A percentile compares a stretch with the other conserved stretches of the same genome.
Conservation (phyloP, 1,139 yeast species). For the Lipomyces yarrowii region DNA sequence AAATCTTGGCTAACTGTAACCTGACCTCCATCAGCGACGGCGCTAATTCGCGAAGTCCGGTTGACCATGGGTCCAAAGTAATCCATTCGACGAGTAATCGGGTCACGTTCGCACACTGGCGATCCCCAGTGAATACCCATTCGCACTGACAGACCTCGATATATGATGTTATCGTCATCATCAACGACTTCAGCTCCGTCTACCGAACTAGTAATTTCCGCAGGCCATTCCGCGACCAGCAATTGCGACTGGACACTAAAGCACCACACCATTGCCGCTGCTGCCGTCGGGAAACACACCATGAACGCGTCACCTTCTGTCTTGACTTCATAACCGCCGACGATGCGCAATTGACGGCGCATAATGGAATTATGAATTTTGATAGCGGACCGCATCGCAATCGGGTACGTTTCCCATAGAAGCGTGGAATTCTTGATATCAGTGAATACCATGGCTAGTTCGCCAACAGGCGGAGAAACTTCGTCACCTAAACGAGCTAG, state of each 20-base stretch:
- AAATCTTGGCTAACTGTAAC: conserved; percentile 20
- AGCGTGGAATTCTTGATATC: conserved; percentile 94
- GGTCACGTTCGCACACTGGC: conserved; percentile 94
- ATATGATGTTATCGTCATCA: conserved; percentile 59
- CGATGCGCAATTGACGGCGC: conserved; percentile 89
- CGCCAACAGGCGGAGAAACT: conserved; percentile 93
- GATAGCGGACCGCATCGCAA: conserved; percentile 95
- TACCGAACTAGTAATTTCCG: conserved; percentile 80
- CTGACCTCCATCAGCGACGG: conserved; percentile 80
- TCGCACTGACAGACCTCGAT: conserved; percentile 88
- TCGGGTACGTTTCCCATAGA: conserved; percentile 90
- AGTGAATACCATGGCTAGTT: conserved; percentile 91
- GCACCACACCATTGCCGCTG: conserved; percentile 92
- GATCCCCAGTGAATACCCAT: conserved; percentile 99
- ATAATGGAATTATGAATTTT: conserved; percentile 89
- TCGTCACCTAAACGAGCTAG: conserved; percentile 81
- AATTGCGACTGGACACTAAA: conserved; percentile 87
- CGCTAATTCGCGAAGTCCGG: conserved; percentile 88
- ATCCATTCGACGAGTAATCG: conserved; percentile 96
- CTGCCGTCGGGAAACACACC: conserved; percentile 96
- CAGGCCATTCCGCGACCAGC: conserved; percentile 90
- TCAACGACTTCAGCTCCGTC: conserved; percentile 88
- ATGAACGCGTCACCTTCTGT: conserved; percentile 99
- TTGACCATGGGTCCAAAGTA: conserved; percentile 99
- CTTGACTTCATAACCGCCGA: conserved; percentile 97